phyloP scores from a whole-genome alignment of 371 early-diverging fungal genomes.

The Zychaea mexicana region DNA sequence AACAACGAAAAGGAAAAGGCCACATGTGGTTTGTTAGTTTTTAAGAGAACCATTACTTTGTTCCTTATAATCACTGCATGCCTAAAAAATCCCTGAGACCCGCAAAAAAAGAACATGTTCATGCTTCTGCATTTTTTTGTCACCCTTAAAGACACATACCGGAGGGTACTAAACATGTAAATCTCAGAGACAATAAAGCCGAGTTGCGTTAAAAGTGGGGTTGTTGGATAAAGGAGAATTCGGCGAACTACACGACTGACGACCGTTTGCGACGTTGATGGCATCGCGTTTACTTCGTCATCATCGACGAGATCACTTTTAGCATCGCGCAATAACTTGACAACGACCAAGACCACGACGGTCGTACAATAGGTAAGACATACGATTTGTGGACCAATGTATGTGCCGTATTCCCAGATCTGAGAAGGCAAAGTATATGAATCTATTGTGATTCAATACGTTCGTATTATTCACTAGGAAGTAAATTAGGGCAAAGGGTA shows the following conservation, averaged over 20 bases:
- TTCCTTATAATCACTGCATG: no score
- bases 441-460: constrained; percentile 7
- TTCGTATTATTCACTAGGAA: neutral
- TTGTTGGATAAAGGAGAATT: constrained; percentile 26
- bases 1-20: neutral
- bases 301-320: constrained; percentile 12
- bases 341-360: constrained; percentile 14
- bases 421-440: constrained; percentile 17
- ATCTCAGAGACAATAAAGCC: constrained; percentile 31
- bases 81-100: no score
- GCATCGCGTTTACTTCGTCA: neutral
- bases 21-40: no score
- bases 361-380: constrained; percentile 19
- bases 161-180: constrained; percentile 15
- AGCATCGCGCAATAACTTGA: constrained; percentile 12
- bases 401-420: constrained; percentile 22
- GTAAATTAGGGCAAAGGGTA: neutral
- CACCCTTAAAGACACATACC: constrained; percentile 7
- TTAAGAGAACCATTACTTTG: no score
- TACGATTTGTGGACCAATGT: constrained; percentile 17
- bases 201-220: constrained; percentile 23
- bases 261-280: neutral
- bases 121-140: neutral
- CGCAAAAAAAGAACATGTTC: no score
- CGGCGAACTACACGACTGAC: constrained; percentile 26